Percentiles rank a stretch among this genome's conserved stretches.
Conservation (phyloP, 192 early-diverging fungal species). For the Spizellomyces sp. region DNA sequence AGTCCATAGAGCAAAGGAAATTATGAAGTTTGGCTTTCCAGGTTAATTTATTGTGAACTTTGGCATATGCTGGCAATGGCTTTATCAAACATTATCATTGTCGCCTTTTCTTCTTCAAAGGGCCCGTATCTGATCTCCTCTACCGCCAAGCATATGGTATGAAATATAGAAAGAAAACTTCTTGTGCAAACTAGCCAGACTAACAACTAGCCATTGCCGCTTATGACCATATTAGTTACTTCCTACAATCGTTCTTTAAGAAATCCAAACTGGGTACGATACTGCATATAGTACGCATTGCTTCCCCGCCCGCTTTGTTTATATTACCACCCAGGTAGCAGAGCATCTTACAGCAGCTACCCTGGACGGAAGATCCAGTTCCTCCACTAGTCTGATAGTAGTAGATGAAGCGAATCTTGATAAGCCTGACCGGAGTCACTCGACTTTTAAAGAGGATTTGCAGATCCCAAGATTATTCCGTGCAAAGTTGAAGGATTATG, state of each 20-base stretch:
- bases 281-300: slow-evolving; percentile 61
- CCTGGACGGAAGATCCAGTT: background rate
- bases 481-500: slow-evolving; percentile 78
- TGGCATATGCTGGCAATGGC: background rate
- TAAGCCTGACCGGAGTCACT: slow-evolving; percentile 60
- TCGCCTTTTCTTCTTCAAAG: slow-evolving; percentile 21
- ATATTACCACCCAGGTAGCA: slow-evolving; percentile 45
- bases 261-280: slow-evolving; percentile 78
- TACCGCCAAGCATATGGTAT: slow-evolving; percentile 65
- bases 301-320: background rate
- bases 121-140: slow-evolving; percentile 76
- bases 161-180: background rate
- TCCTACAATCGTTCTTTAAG: slow-evolving; percentile 77
- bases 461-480: slow-evolving; percentile 74
- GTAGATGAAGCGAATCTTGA: background rate
- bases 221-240: slow-evolving; percentile 31
- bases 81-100: background rate
- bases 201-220: background rate
- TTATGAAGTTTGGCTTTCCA: slow-evolving; percentile 30
- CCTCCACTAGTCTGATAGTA: slow-evolving; percentile 31
- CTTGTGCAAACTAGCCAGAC: too few relatives aligned
- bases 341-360: slow-evolving; percentile 46
- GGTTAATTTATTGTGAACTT: background rate
- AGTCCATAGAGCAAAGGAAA: slow-evolving; percentile 12
- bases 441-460: slow-evolving; percentile 79